Evolutionary conservation across 306 rosid species (phyloP), one percentile per base, ranked within the genome.

Genomic region (Quercus dentata): DNA sequence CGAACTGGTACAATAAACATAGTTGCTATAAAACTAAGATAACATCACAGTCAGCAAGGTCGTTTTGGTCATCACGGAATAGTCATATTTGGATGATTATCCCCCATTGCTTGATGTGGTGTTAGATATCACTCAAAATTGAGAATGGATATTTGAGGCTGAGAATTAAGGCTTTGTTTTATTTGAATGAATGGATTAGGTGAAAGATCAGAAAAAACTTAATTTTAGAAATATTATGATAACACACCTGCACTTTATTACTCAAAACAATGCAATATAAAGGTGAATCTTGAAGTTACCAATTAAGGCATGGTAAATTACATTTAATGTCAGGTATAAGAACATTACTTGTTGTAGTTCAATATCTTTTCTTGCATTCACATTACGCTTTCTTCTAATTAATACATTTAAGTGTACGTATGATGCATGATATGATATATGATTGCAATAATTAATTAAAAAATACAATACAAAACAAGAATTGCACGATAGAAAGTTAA

Each of bases 41-140:
- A 71, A 79, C 65, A 80, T 71, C 69, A 56, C 12, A 44, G 44
- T 59, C 27, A 49, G 63, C 63, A 67, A 68, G 73, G 73, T 65
- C 11, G 2, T 41, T 41, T 41, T 41, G 46, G 46, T 8, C 11
- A 2, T 41, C 11, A 41, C 11, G 1, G 11, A 41, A 41, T 7
- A 41, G 46, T 41, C 46, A 41, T 41, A 7, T 41, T 41, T 41
- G 46, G 46, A 41, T 41, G 3, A 41, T 41, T 41, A 41, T 41
- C 46, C 11, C 46, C 46, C 46, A 41, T 7, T 41, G 46, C 46
- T 41, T 41, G 46, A 41, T 41, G 11, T 41, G 46, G 46, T 41
- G 46, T 31, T 31, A 35, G 41, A 35, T 35, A 35, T 35, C 9
- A 1, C 46, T 64, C 15, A 67, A 35, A 19, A 35, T 23, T 35